Evolutionary conservation across 208 protist species (phyloP).

Genomic region (Crithidia thermophila): DNA sequence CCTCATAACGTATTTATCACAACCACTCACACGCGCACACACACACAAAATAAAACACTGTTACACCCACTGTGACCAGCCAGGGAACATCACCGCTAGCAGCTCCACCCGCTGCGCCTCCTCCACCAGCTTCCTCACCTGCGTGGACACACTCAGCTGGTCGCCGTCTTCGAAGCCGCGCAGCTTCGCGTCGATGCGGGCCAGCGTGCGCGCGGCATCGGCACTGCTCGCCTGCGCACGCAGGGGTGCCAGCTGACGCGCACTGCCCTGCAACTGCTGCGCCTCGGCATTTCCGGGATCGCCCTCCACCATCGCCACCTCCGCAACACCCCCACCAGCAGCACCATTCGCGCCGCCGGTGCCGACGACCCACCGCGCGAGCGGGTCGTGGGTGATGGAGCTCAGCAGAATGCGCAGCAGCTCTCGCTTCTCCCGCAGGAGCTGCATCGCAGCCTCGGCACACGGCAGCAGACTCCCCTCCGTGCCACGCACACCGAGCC

Average conservation of each 20-base stretch:
- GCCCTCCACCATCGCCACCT: not conserved
- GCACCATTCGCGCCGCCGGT: not conserved
- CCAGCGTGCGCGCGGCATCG: slow-evolving; percentile 79
- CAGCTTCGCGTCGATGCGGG: slow-evolving; percentile 90
- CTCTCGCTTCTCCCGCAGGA: slow-evolving; percentile 78
- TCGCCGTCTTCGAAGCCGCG: slow-evolving; percentile 75
- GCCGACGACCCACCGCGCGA: slow-evolving; percentile 91
- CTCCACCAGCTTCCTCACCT: slow-evolving; percentile 72
- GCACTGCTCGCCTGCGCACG: slow-evolving; percentile 36
- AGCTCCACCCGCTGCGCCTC: slow-evolving; percentile 68
- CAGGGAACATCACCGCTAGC: slow-evolving; percentile 72
- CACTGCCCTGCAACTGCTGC: slow-evolving; percentile 26
- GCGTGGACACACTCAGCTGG: slow-evolving; percentile 53
- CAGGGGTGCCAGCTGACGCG: slow-evolving; percentile 23
- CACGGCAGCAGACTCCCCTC: slow-evolving; percentile 91
- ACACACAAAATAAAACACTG: no score
- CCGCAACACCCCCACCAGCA: slow-evolving; percentile 10
- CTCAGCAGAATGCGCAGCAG: slow-evolving; percentile 91
- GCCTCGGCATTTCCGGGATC: not conserved
- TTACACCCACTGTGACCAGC: slow-evolving; percentile 89
- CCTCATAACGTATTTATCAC: no score
- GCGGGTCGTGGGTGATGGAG: slow-evolving; percentile 96
- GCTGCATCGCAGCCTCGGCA: slow-evolving; percentile 87
- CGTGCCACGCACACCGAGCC: slow-evolving; percentile 90
- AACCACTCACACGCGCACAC: no score